Evolutionary conservation across 2,329 filamentous ascomycete species (phyloP).

Genomic region (Leptographium lundbergii): DNA sequence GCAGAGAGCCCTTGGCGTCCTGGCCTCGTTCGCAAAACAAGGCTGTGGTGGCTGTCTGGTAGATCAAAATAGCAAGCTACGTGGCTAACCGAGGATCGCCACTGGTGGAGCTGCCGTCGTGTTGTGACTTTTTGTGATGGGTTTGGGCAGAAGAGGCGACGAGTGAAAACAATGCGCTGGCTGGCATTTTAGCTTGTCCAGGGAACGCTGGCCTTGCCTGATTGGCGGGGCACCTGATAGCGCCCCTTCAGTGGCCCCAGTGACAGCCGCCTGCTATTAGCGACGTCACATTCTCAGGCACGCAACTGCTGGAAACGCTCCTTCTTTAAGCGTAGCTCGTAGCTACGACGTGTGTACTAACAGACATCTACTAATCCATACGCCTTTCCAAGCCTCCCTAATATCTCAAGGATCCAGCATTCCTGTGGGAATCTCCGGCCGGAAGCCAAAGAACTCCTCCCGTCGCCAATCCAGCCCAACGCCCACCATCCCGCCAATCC

Average conservation of each 20-base stretch:
- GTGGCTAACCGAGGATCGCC: background rate
- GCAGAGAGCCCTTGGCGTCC: background rate
- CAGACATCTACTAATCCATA: background rate
- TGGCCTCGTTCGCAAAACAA: background rate
- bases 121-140: background rate
- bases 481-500: constrained; percentile 10
- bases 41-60: background rate
- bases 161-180: constrained; percentile 6
- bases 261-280: background rate
- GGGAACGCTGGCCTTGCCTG: constrained; percentile 3
- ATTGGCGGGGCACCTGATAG: constrained; percentile 1
- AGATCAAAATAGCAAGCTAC: background rate
- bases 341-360: background rate
- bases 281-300: background rate
- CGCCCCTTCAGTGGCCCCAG: background rate
- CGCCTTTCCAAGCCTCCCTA: no score
- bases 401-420: constrained; percentile 4
- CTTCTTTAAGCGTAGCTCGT: background rate
- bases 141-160: constrained; percentile 3
- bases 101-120: background rate
- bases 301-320: background rate
- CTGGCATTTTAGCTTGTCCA: background rate
- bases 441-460: constrained; percentile 21
- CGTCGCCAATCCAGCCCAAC: constrained; percentile 23
- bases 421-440: constrained; percentile 10